These are phyloP conservation scores for Fusarium avenaceum DNA, from an alignment of 2,329 filamentous ascomycete genomes.

Conservation along the genomic window DNA sequence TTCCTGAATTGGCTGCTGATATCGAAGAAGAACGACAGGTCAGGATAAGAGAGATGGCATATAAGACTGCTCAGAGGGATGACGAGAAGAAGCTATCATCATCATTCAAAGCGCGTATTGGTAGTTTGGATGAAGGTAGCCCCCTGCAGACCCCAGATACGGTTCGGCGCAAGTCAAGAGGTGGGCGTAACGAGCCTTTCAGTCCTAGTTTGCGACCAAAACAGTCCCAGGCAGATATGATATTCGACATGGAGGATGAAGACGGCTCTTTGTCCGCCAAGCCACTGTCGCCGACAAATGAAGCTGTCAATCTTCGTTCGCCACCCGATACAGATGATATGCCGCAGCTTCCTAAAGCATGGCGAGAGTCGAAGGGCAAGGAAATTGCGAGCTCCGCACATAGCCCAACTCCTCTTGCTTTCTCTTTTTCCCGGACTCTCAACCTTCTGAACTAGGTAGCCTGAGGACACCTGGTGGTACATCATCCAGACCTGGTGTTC, in stretches of 20 bases:
- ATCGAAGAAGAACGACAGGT: conserved; percentile 77
- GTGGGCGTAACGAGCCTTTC: conserved; percentile 66
- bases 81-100: conserved; percentile 73
- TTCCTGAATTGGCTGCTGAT: conserved; percentile 73
- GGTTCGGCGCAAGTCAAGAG: conserved; percentile 62
- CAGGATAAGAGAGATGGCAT: conserved; percentile 81
- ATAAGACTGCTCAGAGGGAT: conserved; percentile 73
- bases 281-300: conserved; percentile 46
- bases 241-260: conserved; percentile 95
- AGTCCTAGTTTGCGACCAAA: conserved; percentile 78
- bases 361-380: conserved; percentile 51
- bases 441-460: conserved; percentile 16
- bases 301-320: conserved; percentile 35
- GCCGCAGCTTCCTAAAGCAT: conserved; percentile 50
- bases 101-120: conserved; percentile 71
- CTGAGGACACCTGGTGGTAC: conserved; percentile 8
- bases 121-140: conserved; percentile 74
- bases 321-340: conserved; percentile 49
- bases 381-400: conserved; percentile 29
- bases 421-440: conserved; percentile 43
- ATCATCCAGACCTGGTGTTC: conserved; percentile 52
- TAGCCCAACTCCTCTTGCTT: conserved; percentile 29
- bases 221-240: conserved; percentile 79
- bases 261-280: conserved; percentile 54
- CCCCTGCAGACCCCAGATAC: conserved; percentile 60